Percentiles rank a stretch among this genome's conserved stretches.
Evolutionary conservation across 1,284 basidiomycete species (phyloP).

Genomic region (Anthracocystis panici-leucophaei): DNA sequence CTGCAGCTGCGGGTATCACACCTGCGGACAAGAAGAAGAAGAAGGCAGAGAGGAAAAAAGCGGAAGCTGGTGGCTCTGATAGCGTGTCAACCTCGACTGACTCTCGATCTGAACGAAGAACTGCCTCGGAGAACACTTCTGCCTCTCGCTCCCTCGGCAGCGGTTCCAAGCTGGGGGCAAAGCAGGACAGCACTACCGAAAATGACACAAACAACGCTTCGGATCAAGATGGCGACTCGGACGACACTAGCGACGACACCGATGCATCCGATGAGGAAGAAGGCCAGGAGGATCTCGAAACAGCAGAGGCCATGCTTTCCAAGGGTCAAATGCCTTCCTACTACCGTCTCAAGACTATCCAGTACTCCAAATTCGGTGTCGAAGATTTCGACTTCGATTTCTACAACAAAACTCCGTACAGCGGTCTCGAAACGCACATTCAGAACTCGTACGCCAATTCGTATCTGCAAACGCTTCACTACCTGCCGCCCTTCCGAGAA

Average conservation of each 20-base stretch:
- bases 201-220: conserved; percentile 5
- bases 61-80: conserved; percentile 31
- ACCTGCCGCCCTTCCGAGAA: conserved; percentile 80
- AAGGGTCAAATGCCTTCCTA: conserved; percentile 77
- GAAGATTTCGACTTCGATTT: conserved; percentile 96
- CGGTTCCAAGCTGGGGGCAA: conserved; percentile 13
- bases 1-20: conserved; percentile 31
- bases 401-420: conserved; percentile 77
- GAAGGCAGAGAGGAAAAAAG: conserved; percentile 36
- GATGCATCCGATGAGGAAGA: conserved; percentile 51
- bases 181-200: conserved; percentile 12
- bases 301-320: conserved; percentile 38
- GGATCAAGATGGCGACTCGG: conserved; percentile 4
- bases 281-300: conserved; percentile 47
- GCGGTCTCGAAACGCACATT: conserved; percentile 96
- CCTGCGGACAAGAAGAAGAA: conserved; percentile 46
- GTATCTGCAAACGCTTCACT: conserved; percentile 89
- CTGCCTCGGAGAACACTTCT: conserved; percentile 3
- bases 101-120: conserved; percentile 15
- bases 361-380: conserved; percentile 98
- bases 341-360: conserved; percentile 94
- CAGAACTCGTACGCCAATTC: conserved; percentile 97
- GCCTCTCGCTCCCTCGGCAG: conserved; percentile 2
- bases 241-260: conserved; percentile 16
- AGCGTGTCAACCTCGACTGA: conserved; percentile 26